A percentile compares a stretch with the other conserved stretches of the same genome.
Evolutionary conservation across 805 yeast genomes (phyloP).

Genomic region (Priceomyces castillae): DNA sequence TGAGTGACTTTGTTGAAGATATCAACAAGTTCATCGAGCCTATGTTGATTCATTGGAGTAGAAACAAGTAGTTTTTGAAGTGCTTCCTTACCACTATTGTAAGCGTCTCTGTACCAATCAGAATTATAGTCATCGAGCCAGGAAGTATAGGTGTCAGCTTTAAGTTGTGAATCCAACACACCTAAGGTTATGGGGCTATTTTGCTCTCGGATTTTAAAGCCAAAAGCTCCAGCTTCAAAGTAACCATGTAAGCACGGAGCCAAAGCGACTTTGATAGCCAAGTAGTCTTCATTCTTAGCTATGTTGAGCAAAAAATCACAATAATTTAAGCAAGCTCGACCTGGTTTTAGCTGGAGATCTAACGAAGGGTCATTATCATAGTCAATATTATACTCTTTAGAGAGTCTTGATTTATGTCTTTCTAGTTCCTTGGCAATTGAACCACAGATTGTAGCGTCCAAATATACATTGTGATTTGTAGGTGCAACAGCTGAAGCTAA

Average conservation of each 20-base stretch:
- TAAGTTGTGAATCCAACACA: slow-evolving; percentile 15
- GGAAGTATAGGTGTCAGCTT: slow-evolving; percentile 33
- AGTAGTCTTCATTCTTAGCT: slow-evolving; percentile 54
- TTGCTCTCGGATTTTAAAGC: slow-evolving; percentile 15
- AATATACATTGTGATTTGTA: slow-evolving; percentile 45
- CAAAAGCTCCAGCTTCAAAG: slow-evolving; percentile 50
- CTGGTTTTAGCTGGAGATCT: slow-evolving; percentile 46
- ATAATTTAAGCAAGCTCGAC: slow-evolving; percentile 58
- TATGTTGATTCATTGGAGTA: slow-evolving; percentile 35
- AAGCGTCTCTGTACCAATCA: slow-evolving; percentile 56
- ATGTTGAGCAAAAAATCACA: slow-evolving; percentile 56
- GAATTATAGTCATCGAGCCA: slow-evolving; percentile 67
- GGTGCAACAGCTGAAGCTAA: slow-evolving; percentile 64
- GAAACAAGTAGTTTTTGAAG: slow-evolving; percentile 43
- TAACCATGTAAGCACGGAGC: slow-evolving; percentile 79
- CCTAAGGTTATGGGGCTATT: slow-evolving; percentile 19
- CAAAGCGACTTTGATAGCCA: slow-evolving; percentile 63
- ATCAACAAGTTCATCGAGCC: slow-evolving; percentile 50
- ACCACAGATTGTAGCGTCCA: slow-evolving; percentile 49
- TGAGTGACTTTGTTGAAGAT: slow-evolving; percentile 58
- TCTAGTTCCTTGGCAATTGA: slow-evolving; percentile 55
- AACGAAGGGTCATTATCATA: slow-evolving; percentile 34
- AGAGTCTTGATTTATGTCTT: slow-evolving; percentile 52
- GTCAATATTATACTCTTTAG: slow-evolving; percentile 36
- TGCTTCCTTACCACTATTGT: slow-evolving; percentile 46